Conservation (phyloP, 768 basidiomycete genomes). For the Tulasnella sp. region DNA sequence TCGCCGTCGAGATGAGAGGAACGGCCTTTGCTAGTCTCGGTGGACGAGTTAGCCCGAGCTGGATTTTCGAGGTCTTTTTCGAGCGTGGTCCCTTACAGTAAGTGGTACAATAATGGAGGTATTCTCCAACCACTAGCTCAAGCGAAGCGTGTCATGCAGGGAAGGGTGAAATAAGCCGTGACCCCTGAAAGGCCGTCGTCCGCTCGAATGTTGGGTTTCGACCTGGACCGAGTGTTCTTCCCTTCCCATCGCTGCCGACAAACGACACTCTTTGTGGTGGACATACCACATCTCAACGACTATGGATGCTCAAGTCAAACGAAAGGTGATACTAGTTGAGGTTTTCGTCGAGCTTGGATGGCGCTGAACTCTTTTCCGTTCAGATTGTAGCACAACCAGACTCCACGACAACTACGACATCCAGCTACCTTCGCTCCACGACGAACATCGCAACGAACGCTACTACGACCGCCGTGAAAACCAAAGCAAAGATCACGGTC, state of each 20-base stretch:
- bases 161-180: too few species aligned
- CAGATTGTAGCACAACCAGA: background rate
- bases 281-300: background rate
- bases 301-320: constrained; percentile 13
- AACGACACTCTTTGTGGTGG: background rate
- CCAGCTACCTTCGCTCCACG: background rate
- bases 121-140: too few species aligned
- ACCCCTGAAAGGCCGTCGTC: background rate
- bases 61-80: too few species aligned
- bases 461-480: constrained; percentile 3
- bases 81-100: too few species aligned
- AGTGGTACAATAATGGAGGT: too few species aligned
- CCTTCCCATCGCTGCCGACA: background rate
- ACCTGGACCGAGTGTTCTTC: background rate
- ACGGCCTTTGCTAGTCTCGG: too few species aligned
- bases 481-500: background rate
- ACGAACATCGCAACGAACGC: background rate
- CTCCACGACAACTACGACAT: background rate
- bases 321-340: background rate
- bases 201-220: constrained; percentile 5
- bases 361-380: background rate
- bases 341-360: background rate
- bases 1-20: too few species aligned
- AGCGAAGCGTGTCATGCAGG: too few species aligned
- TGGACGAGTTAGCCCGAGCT: too few species aligned